Percentiles rank a stretch among this genome's conserved stretches.
Conservation (phyloP, 2,329 filamentous ascomycete species). For the Chaetomiaceae sp. region DNA sequence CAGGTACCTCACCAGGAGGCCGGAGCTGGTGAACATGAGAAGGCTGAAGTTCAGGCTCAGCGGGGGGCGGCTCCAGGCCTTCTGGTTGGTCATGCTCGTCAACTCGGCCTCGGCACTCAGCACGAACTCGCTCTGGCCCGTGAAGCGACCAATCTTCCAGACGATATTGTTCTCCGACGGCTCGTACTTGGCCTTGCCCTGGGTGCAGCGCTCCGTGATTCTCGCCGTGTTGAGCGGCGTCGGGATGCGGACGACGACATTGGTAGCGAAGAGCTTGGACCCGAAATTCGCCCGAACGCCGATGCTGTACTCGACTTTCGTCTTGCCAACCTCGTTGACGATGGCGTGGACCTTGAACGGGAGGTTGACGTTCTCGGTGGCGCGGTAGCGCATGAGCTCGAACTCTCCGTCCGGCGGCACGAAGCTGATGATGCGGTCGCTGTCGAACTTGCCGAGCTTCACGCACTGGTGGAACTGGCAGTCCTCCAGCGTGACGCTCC, state of each 20-base stretch:
- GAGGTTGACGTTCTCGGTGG: slow-evolving; percentile 96
- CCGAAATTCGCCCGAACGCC: slow-evolving; percentile 96
- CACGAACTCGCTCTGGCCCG: slow-evolving; percentile 94
- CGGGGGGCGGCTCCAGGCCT: slow-evolving; percentile 91
- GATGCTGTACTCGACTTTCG: slow-evolving; percentile 98
- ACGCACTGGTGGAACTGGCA: slow-evolving; percentile 99
- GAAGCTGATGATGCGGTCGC: slow-evolving; percentile 93
- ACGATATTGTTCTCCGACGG: slow-evolving; percentile 96
- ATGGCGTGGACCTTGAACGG: slow-evolving; percentile 99
- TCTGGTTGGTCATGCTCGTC: slow-evolving; percentile 96
- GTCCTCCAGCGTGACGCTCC: slow-evolving; percentile 92
- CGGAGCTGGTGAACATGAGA: slow-evolving; percentile 97
- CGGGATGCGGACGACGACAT: slow-evolving; percentile 88
- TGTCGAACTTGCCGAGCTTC: slow-evolving; percentile 93
- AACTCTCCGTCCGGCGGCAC: slow-evolving; percentile 96
- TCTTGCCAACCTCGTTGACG: slow-evolving; percentile 93
- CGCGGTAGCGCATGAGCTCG: slow-evolving; percentile 96
- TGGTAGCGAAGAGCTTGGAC: slow-evolving; percentile 92
- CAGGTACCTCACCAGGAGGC: slow-evolving; percentile 83
- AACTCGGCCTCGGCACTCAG: slow-evolving; percentile 88
- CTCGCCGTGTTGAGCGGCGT: slow-evolving; percentile 94
- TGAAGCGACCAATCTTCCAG: slow-evolving; percentile 98
- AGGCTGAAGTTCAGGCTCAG: slow-evolving; percentile 87
- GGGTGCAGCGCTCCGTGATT: slow-evolving; percentile 85
- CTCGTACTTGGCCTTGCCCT: slow-evolving; percentile 98